Percentiles rank a stretch among this genome's conserved stretches.
Conservation (phyloP, 23 red algal species). For the Chondrus crispus region DNA sequence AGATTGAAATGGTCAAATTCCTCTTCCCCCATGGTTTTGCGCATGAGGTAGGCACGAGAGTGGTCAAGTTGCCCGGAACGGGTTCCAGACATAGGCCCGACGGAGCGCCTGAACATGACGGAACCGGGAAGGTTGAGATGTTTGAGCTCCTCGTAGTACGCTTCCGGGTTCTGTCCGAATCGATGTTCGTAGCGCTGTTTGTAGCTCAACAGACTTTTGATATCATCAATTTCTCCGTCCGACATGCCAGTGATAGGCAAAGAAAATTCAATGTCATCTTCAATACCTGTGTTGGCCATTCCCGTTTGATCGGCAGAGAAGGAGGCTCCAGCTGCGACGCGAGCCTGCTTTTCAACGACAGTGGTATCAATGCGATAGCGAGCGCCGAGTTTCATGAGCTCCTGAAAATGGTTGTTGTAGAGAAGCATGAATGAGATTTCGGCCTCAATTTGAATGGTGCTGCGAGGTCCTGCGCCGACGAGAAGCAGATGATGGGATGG, state of each 20-base stretch:
- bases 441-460: constrained; percentile 17
- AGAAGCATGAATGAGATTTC: constrained; percentile 47
- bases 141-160: neutral
- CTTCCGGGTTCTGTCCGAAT: neutral
- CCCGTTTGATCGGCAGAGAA: constrained; percentile 1
- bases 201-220: constrained; percentile 39
- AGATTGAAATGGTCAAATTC: neutral
- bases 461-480: constrained; percentile 42
- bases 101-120: constrained; percentile 15
- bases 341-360: constrained; percentile 47
- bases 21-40: constrained; percentile 31
- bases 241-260: neutral
- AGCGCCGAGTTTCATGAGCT: constrained; percentile 19
- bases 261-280: constrained; percentile 27
- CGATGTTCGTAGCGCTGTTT: neutral
- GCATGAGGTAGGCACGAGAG: constrained; percentile 14
- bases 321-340: constrained; percentile 1
- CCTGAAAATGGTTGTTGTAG: constrained; percentile 30
- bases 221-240: no score
- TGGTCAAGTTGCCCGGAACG: neutral
- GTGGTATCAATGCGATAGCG: neutral
- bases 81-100: neutral
- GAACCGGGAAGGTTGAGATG: constrained; percentile 10
- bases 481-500: no score
- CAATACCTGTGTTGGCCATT: constrained; percentile 33